phyloP scores from a whole-genome alignment of 2,329 filamentous ascomycete species.

The Graphilbum ipis-grandicollis region DNA sequence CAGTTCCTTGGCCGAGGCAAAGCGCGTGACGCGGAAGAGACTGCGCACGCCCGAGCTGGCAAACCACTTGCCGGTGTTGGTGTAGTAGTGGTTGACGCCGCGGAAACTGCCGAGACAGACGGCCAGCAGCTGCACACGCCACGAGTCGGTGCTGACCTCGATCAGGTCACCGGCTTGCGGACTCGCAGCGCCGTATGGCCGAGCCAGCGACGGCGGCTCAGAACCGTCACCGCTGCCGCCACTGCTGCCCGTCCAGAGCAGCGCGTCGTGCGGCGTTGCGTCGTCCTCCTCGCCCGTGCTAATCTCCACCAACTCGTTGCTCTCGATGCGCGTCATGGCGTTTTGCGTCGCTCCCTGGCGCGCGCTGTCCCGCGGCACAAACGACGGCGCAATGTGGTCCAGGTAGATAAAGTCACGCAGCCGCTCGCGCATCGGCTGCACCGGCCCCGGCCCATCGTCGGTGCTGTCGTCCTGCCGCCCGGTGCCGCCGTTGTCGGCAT shows the following conservation, averaged over 20 bases:
- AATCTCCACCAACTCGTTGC: conserved; percentile 13
- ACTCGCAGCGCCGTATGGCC: conserved; percentile 9
- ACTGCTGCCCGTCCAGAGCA: not conserved
- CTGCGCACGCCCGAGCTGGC: conserved; percentile 25
- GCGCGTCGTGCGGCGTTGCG: not conserved
- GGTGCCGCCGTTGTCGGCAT: not conserved
- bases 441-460: not conserved
- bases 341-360: conserved; percentile 15
- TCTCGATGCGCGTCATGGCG: conserved; percentile 17
- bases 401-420: conserved; percentile 17
- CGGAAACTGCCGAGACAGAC: conserved; percentile 34
- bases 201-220: conserved; percentile 3
- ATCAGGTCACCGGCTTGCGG: conserved; percentile 30
- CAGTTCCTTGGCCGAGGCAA: conserved; percentile 24
- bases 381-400: no score
- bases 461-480: not conserved
- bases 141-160: conserved; percentile 19
- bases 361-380: conserved; percentile 11
- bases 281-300: conserved; percentile 5
- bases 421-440: conserved; percentile 19
- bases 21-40: conserved; percentile 31
- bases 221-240: conserved; percentile 9
- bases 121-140: conserved; percentile 27
- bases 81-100: conserved; percentile 35
- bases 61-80: conserved; percentile 32